Evolutionary conservation across 768 basidiomycete species (phyloP).

Genomic region (Suillus fuscotomentosus): DNA sequence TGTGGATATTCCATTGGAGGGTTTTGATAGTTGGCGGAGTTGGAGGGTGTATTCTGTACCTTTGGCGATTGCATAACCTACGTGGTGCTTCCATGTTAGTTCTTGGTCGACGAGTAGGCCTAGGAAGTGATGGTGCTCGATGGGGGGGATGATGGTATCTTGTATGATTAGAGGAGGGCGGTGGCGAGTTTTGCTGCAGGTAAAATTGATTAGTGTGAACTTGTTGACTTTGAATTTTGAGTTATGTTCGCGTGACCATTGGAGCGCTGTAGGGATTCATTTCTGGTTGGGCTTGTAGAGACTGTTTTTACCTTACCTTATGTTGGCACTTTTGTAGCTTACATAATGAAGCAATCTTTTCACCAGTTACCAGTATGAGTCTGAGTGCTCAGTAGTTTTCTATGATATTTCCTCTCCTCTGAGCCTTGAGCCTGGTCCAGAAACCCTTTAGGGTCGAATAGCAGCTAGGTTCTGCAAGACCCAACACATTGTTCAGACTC

Average conservation of each 20-base stretch:
- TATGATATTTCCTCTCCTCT: no score
- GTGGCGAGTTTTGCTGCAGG: background rate
- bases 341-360: no score
- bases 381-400: no score
- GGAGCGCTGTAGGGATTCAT: no score
- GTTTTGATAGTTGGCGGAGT: background rate
- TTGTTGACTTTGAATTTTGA: constrained; percentile 14
- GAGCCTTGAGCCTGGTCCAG: no score
- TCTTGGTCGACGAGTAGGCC: constrained; percentile 5
- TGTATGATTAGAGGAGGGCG: background rate
- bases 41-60: background rate
- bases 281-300: no score
- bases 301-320: no score
- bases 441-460: no score
- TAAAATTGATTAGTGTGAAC: constrained; percentile 2
- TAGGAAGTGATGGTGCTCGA: background rate
- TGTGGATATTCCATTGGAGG: background rate
- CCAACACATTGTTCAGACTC: no score
- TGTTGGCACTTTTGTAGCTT: no score
- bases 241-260: background rate
- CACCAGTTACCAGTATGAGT: no score
- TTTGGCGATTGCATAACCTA: background rate
- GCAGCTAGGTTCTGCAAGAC: no score
- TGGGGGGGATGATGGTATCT: background rate
- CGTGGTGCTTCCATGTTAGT: background rate